These are phyloP conservation scores for Fusarium marasasianum DNA, from an alignment of 2,329 filamentous ascomycete genomes.

Conservation along the genomic window DNA sequence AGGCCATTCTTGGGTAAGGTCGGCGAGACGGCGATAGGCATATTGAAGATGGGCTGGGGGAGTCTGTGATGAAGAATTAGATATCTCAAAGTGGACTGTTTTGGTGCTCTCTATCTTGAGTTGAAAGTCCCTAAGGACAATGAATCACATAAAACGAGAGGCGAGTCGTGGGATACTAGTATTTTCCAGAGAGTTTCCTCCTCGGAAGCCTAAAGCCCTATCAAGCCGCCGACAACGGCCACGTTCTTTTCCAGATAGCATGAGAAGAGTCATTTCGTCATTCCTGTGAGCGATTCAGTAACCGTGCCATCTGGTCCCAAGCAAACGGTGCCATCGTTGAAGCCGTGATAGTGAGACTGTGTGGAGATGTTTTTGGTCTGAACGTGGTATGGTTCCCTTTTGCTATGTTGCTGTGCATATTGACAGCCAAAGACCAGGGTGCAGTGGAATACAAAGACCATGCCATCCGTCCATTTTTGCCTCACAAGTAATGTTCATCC, in stretches of 20 bases:
- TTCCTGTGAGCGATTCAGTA: slow-evolving; percentile 5
- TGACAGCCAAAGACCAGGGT: slow-evolving; percentile 24
- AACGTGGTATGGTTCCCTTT: slow-evolving; percentile 27
- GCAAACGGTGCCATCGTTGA: slow-evolving; percentile 34
- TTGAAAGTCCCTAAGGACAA: slow-evolving; percentile 20
- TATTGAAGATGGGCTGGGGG: slow-evolving; percentile 43
- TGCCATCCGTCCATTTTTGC: slow-evolving; percentile 31
- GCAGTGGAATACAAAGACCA: slow-evolving; percentile 31
- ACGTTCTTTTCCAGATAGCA: slow-evolving; percentile 33
- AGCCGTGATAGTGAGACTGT: slow-evolving; percentile 14
- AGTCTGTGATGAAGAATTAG: slow-evolving; percentile 9
- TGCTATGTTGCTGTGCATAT: slow-evolving; percentile 25
- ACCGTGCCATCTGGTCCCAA: slow-evolving; percentile 18
- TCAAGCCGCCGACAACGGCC: slow-evolving; percentile 32
- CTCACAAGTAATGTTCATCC: slow-evolving; percentile 26
- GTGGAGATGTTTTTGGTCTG: slow-evolving; percentile 20
- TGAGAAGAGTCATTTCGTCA: slow-evolving; percentile 27
- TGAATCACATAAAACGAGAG: neutral
- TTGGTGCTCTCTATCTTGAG: slow-evolving; percentile 2
- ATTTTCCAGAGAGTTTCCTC: slow-evolving; percentile 6
- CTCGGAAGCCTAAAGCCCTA: slow-evolving; percentile 15
- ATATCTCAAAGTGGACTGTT: slow-evolving; percentile 2
- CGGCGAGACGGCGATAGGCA: slow-evolving; percentile 59
- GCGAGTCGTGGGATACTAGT: slow-evolving; percentile 33
- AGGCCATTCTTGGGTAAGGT: slow-evolving; percentile 62